Evolutionary conservation across 1,284 basidiomycete species (phyloP).

Genomic region (Trichosporon ovoides): DNA sequence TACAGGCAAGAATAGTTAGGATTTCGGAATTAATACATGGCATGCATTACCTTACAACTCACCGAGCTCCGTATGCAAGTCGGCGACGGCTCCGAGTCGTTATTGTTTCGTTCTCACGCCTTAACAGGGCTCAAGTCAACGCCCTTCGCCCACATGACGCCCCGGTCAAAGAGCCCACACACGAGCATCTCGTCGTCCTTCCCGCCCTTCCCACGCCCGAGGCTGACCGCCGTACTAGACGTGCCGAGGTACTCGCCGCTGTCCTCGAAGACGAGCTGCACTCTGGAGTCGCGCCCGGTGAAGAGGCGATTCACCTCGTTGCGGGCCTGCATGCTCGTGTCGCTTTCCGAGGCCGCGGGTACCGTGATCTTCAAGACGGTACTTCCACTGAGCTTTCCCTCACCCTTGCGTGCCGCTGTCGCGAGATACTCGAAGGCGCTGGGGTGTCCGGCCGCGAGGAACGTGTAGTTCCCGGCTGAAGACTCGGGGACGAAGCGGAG

Average conservation of each 20-base stretch:
- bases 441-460: constrained; percentile 14
- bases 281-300: constrained; percentile 5
- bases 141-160: background rate
- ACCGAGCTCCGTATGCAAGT: too few relatives aligned
- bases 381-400: background rate
- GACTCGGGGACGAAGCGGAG: constrained; percentile 5
- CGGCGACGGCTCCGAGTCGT: too few relatives aligned
- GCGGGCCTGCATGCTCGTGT: background rate
- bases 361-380: constrained; percentile 8
- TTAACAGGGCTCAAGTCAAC: background rate
- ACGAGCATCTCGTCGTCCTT: background rate
- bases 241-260: constrained; percentile 3
- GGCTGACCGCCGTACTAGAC: background rate
- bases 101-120: background rate
- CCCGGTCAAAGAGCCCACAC: background rate
- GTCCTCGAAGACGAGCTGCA: constrained; percentile 10
- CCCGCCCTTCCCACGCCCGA: background rate
- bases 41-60: too few relatives aligned
- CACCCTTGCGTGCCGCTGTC: constrained; percentile 1
- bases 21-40: too few relatives aligned
- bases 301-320: constrained; percentile 6
- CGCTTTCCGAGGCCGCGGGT: background rate
- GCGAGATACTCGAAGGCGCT: background rate
- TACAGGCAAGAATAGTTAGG: too few relatives aligned
- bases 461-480: background rate